Evolutionary conservation across 257 asterid species (phyloP).

Genomic region (Solanum pennellii): DNA sequence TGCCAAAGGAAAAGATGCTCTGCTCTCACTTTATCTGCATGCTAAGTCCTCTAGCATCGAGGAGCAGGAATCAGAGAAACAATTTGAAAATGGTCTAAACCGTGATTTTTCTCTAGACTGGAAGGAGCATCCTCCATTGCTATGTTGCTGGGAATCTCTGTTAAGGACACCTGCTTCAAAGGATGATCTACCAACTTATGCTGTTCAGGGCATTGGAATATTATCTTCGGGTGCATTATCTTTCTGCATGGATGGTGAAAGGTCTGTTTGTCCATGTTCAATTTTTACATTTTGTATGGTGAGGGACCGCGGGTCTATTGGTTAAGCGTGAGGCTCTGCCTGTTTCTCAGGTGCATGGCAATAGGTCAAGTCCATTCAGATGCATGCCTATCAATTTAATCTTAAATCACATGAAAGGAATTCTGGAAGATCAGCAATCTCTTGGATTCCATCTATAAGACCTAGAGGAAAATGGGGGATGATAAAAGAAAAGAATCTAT

Average conservation of each 20-base stretch:
- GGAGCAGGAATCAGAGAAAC: constrained; percentile 33
- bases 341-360: not conserved
- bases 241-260: constrained; percentile 59
- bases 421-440: not conserved
- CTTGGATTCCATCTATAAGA: not conserved
- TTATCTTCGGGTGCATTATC: constrained; percentile 54
- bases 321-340: not conserved
- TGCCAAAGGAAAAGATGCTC: constrained; percentile 48
- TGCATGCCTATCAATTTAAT: not conserved
- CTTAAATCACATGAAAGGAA: not conserved
- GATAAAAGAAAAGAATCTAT: not conserved
- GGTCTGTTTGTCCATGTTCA: constrained; percentile 26
- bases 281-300: not conserved
- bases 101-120: constrained; percentile 33
- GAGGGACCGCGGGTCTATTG: not conserved
- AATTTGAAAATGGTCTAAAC: constrained; percentile 19
- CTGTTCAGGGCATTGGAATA: constrained; percentile 43
- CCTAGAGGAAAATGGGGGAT: not conserved
- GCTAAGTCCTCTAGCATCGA: constrained; percentile 27
- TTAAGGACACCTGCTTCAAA: constrained; percentile 36
- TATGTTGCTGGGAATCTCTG: constrained; percentile 60
- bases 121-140: constrained; percentile 69
- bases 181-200: constrained; percentile 40
- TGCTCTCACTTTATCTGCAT: constrained; percentile 35
- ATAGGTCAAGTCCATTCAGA: not conserved